Conservation (phyloP, 306 rosid species). For the Dryas octopetala region DNA sequence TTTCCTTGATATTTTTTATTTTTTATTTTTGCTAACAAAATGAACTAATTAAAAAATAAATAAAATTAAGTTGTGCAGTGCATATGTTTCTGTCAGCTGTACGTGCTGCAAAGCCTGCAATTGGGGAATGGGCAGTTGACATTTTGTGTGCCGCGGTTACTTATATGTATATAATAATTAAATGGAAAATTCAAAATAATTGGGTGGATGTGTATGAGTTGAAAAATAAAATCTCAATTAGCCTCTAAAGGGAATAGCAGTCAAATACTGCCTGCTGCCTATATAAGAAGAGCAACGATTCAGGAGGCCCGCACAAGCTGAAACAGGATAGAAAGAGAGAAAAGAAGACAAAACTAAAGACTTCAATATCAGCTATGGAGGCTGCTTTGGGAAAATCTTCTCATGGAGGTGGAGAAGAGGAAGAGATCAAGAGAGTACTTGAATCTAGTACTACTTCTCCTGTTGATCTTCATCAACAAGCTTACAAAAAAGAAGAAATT, state of each 20-base stretch:
- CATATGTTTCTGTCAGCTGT: not conserved
- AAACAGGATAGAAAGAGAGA: not conserved
- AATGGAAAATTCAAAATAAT: too few relatives aligned
- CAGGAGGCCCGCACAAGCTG: conserved; percentile 7
- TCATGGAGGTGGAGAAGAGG: conserved; percentile 39
- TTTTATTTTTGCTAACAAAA: not conserved
- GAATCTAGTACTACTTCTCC: conserved; percentile 3
- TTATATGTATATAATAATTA: not conserved
- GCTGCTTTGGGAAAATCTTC: conserved; percentile 35
- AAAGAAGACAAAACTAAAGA: not conserved
- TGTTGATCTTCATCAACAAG: not conserved
- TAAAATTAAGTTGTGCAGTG: not conserved
- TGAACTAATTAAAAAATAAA: not conserved
- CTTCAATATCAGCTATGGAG: conserved; percentile 36
- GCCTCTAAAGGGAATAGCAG: conserved; percentile 29
- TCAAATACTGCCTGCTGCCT: conserved; percentile 60
- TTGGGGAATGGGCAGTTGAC: conserved; percentile 30
- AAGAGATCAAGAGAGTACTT: conserved; percentile 24
- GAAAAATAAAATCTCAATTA: not conserved
- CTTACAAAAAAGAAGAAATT: conserved; percentile 1
- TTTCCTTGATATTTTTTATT: not conserved
- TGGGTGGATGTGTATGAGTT: not conserved
- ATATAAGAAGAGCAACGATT: conserved; percentile 19
- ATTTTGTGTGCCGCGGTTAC: conserved; percentile 22
- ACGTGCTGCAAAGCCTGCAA: not conserved